Conservation (phyloP, 1,139 yeast genomes). For the Suhomyces maxii region DNA sequence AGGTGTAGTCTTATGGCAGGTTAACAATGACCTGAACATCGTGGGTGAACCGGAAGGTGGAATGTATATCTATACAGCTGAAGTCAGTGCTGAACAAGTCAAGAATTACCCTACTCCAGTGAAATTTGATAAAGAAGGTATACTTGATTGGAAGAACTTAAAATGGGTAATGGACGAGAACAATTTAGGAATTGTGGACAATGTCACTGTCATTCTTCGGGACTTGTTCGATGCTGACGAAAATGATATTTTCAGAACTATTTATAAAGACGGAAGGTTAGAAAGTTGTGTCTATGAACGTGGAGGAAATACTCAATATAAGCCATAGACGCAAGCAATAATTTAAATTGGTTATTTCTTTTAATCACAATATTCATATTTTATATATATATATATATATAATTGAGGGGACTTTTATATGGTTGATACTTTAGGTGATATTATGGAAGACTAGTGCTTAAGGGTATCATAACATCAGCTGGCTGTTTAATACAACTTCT, state of each 20-base stretch:
- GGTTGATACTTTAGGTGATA: too few relatives aligned
- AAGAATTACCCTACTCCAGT: constrained; percentile 26
- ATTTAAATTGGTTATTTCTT: too few relatives aligned
- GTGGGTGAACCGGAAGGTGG: constrained; percentile 33
- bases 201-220: constrained; percentile 33
- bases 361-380: too few relatives aligned
- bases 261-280: constrained; percentile 20
- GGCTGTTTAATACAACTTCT: constrained; percentile 6
- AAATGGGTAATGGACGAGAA: constrained; percentile 41
- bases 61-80: constrained; percentile 43
- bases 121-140: constrained; percentile 37
- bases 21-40: constrained; percentile 14
- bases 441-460: neutral
- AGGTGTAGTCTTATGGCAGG: constrained; percentile 43
- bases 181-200: constrained; percentile 48
- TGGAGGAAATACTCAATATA: constrained; percentile 11
- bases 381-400: too few relatives aligned
- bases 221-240: constrained; percentile 26
- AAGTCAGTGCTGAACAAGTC: constrained; percentile 27
- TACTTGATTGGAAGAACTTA: constrained; percentile 45
- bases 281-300: constrained; percentile 19
- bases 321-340: neutral
- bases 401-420: too few relatives aligned
- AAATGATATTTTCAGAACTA: constrained; percentile 23
- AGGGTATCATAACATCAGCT: neutral